These are phyloP conservation scores for Asclepias syriaca DNA, from an alignment of 257 asterid genomes.

Conservation along the genomic window DNA sequence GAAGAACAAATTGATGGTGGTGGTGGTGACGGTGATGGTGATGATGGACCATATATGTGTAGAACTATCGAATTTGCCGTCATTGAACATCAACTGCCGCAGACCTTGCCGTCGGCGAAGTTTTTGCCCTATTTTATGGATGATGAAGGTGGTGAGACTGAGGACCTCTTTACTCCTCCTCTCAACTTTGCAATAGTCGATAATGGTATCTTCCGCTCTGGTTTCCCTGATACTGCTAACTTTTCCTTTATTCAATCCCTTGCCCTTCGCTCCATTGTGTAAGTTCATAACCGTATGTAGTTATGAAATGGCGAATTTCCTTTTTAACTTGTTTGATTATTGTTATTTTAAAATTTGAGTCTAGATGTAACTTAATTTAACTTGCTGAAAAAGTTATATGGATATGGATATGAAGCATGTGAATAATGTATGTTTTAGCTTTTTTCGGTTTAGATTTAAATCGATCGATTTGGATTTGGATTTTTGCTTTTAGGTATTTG, in stretches of 20 bases:
- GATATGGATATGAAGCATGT: not conserved
- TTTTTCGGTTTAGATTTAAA: not conserved
- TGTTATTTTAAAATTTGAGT: not conserved
- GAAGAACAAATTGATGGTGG: not conserved
- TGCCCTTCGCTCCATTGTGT: constrained; percentile 69
- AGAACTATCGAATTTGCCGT: constrained; percentile 30
- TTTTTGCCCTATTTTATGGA: constrained; percentile 20
- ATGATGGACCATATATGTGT: constrained; percentile 18
- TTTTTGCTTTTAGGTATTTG: constrained; percentile 43
- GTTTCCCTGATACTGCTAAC: constrained; percentile 64
- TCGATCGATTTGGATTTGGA: not conserved
- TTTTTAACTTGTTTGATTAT: not conserved
- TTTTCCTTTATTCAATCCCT: constrained; percentile 66
- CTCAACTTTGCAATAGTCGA: constrained; percentile 80
- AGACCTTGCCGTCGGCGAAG: constrained; percentile 13
- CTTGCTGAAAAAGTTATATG: not conserved
- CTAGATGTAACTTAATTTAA: not conserved
- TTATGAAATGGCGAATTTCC: not conserved
- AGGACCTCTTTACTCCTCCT: constrained; percentile 56
- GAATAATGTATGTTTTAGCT: not conserved
- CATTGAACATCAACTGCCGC: constrained; percentile 19
- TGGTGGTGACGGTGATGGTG: not conserved
- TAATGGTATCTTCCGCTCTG: constrained; percentile 63
- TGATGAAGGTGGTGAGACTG: constrained; percentile 19
- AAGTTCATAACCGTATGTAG: not conserved